Evolutionary conservation across 1,139 yeast genomes (phyloP).

Genomic region (Cylindricascospora bacillispora): DNA sequence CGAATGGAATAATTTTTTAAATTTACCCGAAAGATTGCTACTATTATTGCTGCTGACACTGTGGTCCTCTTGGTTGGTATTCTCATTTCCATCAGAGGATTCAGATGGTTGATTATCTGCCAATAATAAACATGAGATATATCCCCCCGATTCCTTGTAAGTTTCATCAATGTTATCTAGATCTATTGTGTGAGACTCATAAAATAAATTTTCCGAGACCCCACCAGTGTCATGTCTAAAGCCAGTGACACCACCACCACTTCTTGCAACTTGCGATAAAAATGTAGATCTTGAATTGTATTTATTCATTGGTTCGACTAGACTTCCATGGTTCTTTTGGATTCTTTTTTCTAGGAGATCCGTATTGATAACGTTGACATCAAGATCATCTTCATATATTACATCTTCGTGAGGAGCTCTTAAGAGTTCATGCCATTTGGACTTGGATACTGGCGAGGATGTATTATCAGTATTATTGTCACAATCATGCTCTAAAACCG

Average conservation of each 20-base stretch:
- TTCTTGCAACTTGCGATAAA: conserved; percentile 44
- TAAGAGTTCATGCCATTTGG: conserved; percentile 21
- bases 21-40: conserved; percentile 13
- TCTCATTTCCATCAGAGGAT: conserved; percentile 2
- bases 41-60: conserved; percentile 3
- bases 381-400: conserved; percentile 45
- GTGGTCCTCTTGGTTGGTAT: not conserved
- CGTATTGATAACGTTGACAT: conserved; percentile 29
- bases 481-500: not conserved
- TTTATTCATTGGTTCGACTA: conserved; percentile 48
- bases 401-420: conserved; percentile 58
- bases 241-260: conserved; percentile 35
- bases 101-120: conserved; percentile 3
- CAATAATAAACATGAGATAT: conserved; percentile 1
- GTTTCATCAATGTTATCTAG: conserved; percentile 9
- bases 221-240: conserved; percentile 24
- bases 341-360: conserved; percentile 38
- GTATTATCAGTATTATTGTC: not conserved
- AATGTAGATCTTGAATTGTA: conserved; percentile 21
- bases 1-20: conserved; percentile 17
- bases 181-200: conserved; percentile 8
- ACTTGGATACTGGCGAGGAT: not conserved
- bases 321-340: conserved; percentile 37
- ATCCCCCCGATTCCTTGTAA: conserved; percentile 3
- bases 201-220: conserved; percentile 15